Evolutionary conservation across 768 basidiomycete genomes (phyloP), one percentile per base, ranked within the genome.

Genomic region (Boletus sp.): DNA sequence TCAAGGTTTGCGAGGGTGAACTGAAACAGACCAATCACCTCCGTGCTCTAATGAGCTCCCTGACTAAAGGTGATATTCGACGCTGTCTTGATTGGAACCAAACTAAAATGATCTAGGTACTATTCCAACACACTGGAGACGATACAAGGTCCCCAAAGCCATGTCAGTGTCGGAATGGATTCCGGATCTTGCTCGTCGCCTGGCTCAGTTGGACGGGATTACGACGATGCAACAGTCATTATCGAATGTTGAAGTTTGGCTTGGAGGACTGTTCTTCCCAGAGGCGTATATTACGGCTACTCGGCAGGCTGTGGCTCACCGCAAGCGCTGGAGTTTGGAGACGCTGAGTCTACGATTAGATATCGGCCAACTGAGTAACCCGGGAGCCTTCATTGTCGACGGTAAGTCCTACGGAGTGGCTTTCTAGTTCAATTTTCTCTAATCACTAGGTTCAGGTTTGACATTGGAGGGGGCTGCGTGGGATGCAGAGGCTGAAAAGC

Each of bases 211-310:
- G 37, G 83, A 93, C 49, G 72, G 74, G 32, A 84, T 98, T 52
- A 71, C 70, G 17, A 39, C 59, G n/a, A 68, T 73, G 71, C 68
- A 72, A 14, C 84, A 87, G 57, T 84, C 78, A 64, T 72, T 87
- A 58, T 79, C 75, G 59, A 77, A 89, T 61, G 75, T 89, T 44
- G 84, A 91, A 70, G 89, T 97, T 42, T 93, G 92, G 90, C 82
- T 98, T 14, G 94, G 96, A 23, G 90, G 92, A 0, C 71, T 99
- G 53, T 98, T 98, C 80, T 94, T 90, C 81, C 97, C 96, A 1
- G 92, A 95, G 65, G 95, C 94, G 4, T 98, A 93, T 68, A 81
- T 98, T 63, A 98, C 96, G 1, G 96, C 96, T 2, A 95, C 93
- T 2, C 81, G 96, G 47, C 96, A 99, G 71, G 85, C 91, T n/a